Base-by-base conservation (phyloP, 257 asterid species). In the Leonotis leonurus region DNA sequence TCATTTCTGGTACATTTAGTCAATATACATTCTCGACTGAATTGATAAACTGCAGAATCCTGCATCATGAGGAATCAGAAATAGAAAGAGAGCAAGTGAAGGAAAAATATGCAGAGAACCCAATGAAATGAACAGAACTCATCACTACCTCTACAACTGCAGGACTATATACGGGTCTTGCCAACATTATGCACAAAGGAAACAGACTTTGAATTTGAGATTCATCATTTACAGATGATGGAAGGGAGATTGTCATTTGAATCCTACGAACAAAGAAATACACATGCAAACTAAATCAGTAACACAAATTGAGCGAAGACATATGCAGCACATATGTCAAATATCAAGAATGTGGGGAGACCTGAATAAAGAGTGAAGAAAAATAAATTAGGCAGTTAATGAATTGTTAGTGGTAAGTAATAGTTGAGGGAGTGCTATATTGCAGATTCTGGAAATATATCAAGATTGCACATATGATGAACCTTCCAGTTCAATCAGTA, bases 151-250 rank as follows among this genome's bases (percentile, higher is more conserved):
- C 92, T 50, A 70, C 76, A 67, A 57, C 77, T 27, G 82, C 80
- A 64, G 78, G 80, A 62, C 78, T 75, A 60, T 88, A 70, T 65
- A 79, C 82, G 29, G 78, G 93, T 65, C 90, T 85, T 40, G 95
- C 99, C 77, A 93, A 66, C 73, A 87, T 59, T 83, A 93, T 82
- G 79, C 79, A 80, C 85, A 87, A 76, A 72, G 99, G 99, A 68
- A 90, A 87, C 51, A 82, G 73, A 75, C 68, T 80, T 68, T 76
- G 94, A 72, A 77, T 72, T 73, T 78, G 87, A 55, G 81, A 58
- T 20, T 77, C 94, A 69, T 78, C 85, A 74, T 85, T 84, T 59
- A 79, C 83, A 74, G 85, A 70, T 61, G 85, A 77, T 6, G 91
- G 89, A 48, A 87, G 76, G 69, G 95, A 81, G 57, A 93, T 69